phyloP scores from a whole-genome alignment of 2,329 filamentous ascomycete species.

The Emericellopsis atlantica region DNA sequence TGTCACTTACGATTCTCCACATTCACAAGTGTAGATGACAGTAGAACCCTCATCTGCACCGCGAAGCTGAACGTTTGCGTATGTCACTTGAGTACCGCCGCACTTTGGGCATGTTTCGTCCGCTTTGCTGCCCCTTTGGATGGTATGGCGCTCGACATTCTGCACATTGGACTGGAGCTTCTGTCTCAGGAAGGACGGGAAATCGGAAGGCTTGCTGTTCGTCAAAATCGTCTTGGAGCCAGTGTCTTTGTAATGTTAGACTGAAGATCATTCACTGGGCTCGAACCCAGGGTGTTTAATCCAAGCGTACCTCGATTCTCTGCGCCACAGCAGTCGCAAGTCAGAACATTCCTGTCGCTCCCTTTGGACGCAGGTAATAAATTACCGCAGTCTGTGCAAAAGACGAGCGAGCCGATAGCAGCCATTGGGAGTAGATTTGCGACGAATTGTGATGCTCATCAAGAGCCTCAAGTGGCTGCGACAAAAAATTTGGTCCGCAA shows the following conservation, averaged over 20 bases:
- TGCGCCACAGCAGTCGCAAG: conserved; percentile 77
- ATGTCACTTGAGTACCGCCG: conserved; percentile 70
- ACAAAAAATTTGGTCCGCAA: not conserved
- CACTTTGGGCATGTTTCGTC: conserved; percentile 68
- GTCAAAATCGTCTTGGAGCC: conserved; percentile 68
- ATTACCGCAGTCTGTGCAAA: conserved; percentile 88
- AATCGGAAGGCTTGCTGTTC: conserved; percentile 76
- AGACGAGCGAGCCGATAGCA: conserved; percentile 79
- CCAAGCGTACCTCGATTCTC: conserved; percentile 59
- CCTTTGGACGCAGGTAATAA: conserved; percentile 72
- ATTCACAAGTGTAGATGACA: conserved; percentile 81
- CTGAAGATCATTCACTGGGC: not conserved
- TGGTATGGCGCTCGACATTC: conserved; percentile 63
- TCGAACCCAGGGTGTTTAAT: no score
- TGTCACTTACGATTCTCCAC: conserved; percentile 61
- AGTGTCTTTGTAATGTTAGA: conserved; percentile 39
- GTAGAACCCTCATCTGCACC: conserved; percentile 93
- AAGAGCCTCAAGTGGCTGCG: not conserved
- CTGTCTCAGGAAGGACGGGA: conserved; percentile 78
- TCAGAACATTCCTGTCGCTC: conserved; percentile 60
- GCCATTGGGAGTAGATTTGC: conserved; percentile 46
- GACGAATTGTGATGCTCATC: not conserved
- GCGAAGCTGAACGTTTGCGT: conserved; percentile 72
- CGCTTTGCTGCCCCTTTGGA: conserved; percentile 58
- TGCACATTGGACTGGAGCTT: conserved; percentile 78